Base-by-base conservation (phyloP, 805 yeast species). In the Candida saitoana region DNA sequence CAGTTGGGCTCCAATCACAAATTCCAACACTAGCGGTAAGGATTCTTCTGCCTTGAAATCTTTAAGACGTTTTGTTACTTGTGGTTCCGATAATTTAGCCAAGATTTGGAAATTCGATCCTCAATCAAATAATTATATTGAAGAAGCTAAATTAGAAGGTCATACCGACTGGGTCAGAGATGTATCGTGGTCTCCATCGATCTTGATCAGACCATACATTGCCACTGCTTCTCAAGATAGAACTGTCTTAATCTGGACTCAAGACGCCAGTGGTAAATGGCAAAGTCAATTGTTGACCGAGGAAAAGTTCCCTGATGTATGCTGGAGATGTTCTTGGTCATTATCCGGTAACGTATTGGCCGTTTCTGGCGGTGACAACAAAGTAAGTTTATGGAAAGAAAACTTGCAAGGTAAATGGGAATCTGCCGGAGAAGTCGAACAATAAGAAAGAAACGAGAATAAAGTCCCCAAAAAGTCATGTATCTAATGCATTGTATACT, bases 141-240 rank as follows among this genome's bases (percentile, higher is more conserved):
- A 82, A 54, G 96, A 91, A 62, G 82, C 82, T 34, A 76, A 79
- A 19, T 75, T 93, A 41, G 82, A 81, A 49, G 99, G 97, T 32
- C 99, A 93, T 64, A 74, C 87, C 14, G 99, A 93, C 64, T 93
- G 99, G 99, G 97, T 93, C 25, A 82, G 99, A 65, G 99, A 93
- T 61, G 97, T 91, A 46, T 88, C 95, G 3, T 93, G 99, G 99
- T 88, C 96, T 16, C 96, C 98, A 37, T 82, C 96, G 2, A 80
- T 87, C 37, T 75, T 93, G 48, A 77, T 87, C 36, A 84, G 87
- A 52, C 82, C 95, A 11, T 91, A 89, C 62, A 85, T 93, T 54
- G 99, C 98, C 11, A 82, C 96, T 29, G 97, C 96, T 7, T 90
- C 98, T 17, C 98, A 93, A 67, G 99, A 93, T 65, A 83, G 87